A percentile compares a stretch with the other conserved stretches of the same genome.
These are phyloP conservation scores for Acanthamoeba divionensis DNA, from an alignment of 208 protist species.

Conservation along the genomic window DNA sequence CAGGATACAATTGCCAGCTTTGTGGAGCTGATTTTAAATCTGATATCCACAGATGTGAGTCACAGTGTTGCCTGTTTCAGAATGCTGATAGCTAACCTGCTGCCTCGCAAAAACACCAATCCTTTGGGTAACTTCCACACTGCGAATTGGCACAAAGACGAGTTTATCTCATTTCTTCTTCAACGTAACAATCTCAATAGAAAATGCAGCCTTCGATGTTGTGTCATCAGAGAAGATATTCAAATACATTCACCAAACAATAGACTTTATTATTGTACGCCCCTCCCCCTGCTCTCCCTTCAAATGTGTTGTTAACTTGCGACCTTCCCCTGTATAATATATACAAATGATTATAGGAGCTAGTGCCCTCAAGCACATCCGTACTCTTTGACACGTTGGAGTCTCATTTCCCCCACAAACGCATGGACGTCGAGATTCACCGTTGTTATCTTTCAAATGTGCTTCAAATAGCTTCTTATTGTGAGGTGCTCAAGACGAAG, in stretches of 20 bases:
- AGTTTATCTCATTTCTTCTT: neutral
- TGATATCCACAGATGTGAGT: neutral
- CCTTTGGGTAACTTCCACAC: neutral
- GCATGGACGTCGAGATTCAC: constrained; percentile 34
- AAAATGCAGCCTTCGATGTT: neutral
- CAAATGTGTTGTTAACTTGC: neutral
- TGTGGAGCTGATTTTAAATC: constrained; percentile 2
- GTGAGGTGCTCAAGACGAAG: neutral
- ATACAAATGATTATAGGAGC: neutral
- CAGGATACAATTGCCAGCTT: neutral
- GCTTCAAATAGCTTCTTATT: constrained; percentile 1
- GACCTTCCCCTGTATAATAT: neutral
- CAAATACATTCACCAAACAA: constrained; percentile 30
- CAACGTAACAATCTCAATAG: neutral
- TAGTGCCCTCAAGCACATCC: constrained; percentile 32
- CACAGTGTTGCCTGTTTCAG: constrained; percentile 1
- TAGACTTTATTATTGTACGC: neutral
- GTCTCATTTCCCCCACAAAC: constrained; percentile 50
- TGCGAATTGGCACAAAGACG: neutral
- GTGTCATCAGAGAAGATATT: neutral
- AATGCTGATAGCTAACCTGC: neutral
- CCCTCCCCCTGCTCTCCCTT: neutral
- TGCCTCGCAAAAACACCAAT: neutral
- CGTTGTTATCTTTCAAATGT: constrained; percentile 17
- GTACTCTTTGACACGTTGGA: neutral